Percentiles rank a stretch among this genome's conserved stretches.
These are phyloP conservation scores for Xylaria venustula DNA, from an alignment of 495 filamentous ascomycete species.

Conservation along the genomic window DNA sequence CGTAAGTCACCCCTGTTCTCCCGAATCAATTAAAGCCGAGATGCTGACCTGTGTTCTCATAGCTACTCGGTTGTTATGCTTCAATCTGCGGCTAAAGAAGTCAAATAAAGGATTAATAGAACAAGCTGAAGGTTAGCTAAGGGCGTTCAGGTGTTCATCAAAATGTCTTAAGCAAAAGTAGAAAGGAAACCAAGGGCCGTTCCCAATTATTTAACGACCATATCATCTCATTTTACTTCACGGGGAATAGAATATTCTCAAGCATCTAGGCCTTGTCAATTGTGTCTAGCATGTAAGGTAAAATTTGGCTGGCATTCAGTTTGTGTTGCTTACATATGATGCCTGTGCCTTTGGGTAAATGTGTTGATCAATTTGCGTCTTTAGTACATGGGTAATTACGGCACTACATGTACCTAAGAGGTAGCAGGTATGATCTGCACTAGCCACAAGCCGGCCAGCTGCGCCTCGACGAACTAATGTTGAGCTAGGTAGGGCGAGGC, in stretches of 20 bases:
- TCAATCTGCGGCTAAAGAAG: constrained; percentile 19
- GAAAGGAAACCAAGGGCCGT: neutral
- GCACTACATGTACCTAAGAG: too few species aligned
- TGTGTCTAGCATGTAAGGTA: too few species aligned
- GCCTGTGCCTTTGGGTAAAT: too few species aligned
- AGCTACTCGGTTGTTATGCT: constrained; percentile 57
- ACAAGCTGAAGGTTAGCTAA: neutral
- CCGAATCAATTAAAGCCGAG: neutral
- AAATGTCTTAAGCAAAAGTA: neutral
- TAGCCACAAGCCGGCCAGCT: too few species aligned
- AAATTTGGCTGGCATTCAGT: too few species aligned
- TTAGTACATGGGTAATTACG: too few species aligned
- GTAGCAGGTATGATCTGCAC: too few species aligned
- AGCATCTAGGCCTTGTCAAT: too few species aligned
- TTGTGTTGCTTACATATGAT: too few species aligned
- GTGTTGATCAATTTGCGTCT: too few species aligned
- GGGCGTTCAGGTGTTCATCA: constrained; percentile 8
- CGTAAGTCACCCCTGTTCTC: constrained; percentile 34
- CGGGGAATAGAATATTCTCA: neutral
- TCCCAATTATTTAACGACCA: neutral
- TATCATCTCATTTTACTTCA: neutral
- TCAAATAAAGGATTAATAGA: constrained; percentile 3
- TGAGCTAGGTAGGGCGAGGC: too few species aligned
- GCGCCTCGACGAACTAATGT: too few species aligned
- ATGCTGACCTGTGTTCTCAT: constrained; percentile 5